phyloP scores from a whole-genome alignment of 2,329 filamentous ascomycete species.

The Hypoxylon sp. region DNA sequence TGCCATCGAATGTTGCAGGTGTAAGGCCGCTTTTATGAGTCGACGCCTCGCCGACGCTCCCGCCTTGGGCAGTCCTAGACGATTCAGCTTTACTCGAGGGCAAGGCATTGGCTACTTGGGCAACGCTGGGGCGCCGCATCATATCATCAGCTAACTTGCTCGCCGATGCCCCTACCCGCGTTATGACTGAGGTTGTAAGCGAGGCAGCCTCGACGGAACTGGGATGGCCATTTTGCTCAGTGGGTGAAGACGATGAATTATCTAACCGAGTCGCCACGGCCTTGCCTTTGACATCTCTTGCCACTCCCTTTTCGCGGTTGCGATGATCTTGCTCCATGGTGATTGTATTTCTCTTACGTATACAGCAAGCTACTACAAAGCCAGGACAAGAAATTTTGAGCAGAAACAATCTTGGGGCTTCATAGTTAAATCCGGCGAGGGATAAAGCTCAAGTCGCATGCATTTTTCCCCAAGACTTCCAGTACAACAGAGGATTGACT shows the following conservation, averaged over 20 bases:
- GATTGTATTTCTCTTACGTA: conserved; percentile 3
- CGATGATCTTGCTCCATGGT: conserved; percentile 26
- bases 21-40: conserved; percentile 25
- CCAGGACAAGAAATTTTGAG: not conserved
- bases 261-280: conserved; percentile 15
- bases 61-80: conserved; percentile 21
- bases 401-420: not conserved
- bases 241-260: conserved; percentile 3
- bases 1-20: conserved; percentile 29
- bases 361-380: not conserved
- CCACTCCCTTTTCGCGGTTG: not conserved
- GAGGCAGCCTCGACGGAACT: conserved; percentile 4
- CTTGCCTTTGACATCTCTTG: conserved; percentile 31
- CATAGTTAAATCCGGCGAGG: not conserved
- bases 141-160: conserved; percentile 36
- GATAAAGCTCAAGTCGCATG: not conserved
- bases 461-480: not conserved
- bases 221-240: conserved; percentile 10
- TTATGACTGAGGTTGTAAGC: conserved; percentile 23
- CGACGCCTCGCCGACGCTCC: conserved; percentile 25
- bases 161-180: conserved; percentile 43
- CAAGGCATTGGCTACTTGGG: conserved; percentile 25
- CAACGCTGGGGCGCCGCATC: conserved; percentile 12
- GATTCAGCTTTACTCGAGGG: conserved; percentile 43
- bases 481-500: not conserved